Evolutionary conservation across 2,329 filamentous ascomycete genomes (phyloP).

Genomic region (Trichoderma harzianum): DNA sequence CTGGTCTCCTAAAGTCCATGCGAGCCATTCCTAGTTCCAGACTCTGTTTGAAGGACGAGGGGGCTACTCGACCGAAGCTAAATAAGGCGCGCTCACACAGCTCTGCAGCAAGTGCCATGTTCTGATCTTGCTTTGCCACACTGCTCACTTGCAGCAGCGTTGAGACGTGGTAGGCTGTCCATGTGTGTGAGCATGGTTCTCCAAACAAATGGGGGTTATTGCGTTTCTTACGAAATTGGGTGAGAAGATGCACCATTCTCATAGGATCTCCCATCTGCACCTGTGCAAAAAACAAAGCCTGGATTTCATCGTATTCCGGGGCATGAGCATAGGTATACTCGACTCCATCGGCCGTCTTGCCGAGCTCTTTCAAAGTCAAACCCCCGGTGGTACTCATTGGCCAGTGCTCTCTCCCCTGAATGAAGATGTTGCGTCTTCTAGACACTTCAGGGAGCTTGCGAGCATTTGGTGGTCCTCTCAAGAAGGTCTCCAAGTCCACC

Average conservation of each 20-base stretch:
- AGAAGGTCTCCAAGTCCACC: conserved; percentile 55
- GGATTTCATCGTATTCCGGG: conserved; percentile 66
- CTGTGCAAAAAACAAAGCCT: conserved; percentile 70
- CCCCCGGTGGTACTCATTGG: conserved; percentile 75
- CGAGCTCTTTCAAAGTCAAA: conserved; percentile 69
- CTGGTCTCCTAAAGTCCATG: conserved; percentile 74
- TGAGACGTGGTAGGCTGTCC: conserved; percentile 80
- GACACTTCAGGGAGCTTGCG: conserved; percentile 68
- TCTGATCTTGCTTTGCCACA: conserved; percentile 86
- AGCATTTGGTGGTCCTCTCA: conserved; percentile 51
- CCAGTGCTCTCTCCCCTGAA: conserved; percentile 86
- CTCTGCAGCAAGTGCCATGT: conserved; percentile 80
- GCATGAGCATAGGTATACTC: conserved; percentile 80
- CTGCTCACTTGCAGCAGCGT: conserved; percentile 91
- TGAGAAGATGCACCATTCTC: conserved; percentile 71
- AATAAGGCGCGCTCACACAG: conserved; percentile 89
- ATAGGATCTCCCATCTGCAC: conserved; percentile 85
- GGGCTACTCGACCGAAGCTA: conserved; percentile 83
- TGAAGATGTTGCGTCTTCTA: conserved; percentile 74
- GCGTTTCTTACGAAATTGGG: conserved; percentile 34
- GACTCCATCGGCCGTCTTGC: conserved; percentile 43
- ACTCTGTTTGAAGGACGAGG: conserved; percentile 75
- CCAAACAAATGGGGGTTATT: not conserved
- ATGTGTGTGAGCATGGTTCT: not conserved
- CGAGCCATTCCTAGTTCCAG: conserved; percentile 75